These are phyloP conservation scores for Phytophthora pluvialis DNA, from an alignment of 352 stramenopile species.

Conservation along the genomic window DNA sequence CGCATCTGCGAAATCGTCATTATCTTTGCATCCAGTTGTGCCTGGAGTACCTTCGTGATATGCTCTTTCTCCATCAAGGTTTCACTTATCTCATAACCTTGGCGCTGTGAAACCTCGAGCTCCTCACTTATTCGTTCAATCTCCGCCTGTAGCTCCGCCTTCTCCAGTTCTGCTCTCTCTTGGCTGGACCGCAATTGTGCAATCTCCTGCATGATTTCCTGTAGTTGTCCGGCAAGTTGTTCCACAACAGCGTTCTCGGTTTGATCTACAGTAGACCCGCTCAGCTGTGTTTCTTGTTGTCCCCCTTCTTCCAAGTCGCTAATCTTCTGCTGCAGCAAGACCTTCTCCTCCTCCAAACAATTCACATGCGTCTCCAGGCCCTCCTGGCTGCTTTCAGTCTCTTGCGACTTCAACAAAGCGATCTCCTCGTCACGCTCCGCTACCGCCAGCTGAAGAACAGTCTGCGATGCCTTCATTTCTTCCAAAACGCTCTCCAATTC, in stretches of 20 bases:
- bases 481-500: conserved; percentile 21
- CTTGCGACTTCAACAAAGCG: conserved; percentile 13
- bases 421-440: conserved; percentile 38
- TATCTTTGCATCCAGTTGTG: conserved; percentile 52
- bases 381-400: background rate
- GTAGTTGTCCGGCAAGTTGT: conserved; percentile 40
- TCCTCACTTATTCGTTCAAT: conserved; percentile 45
- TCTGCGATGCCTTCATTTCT: conserved; percentile 26
- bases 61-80: conserved; percentile 46
- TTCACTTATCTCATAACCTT: conserved; percentile 48
- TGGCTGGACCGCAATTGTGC: conserved; percentile 38
- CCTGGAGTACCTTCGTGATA: conserved; percentile 49
- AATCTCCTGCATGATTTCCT: conserved; percentile 49
- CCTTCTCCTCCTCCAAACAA: conserved; percentile 45
- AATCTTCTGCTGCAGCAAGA: conserved; percentile 34
- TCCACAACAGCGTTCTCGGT: conserved; percentile 17
- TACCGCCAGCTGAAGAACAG: conserved; percentile 26
- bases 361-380: conserved; percentile 38
- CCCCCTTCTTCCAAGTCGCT: conserved; percentile 31
- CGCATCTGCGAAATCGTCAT: conserved; percentile 53
- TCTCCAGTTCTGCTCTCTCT: conserved; percentile 41
- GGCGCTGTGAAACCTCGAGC: conserved; percentile 30
- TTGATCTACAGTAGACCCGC: conserved; percentile 4
- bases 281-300: too few relatives aligned
- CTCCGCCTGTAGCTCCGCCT: conserved; percentile 41